Percentiles rank a stretch among this genome's conserved stretches.
These are phyloP conservation scores for Cladosporium phlei DNA, from an alignment of 2,329 filamentous ascomycete species.

Conservation along the genomic window DNA sequence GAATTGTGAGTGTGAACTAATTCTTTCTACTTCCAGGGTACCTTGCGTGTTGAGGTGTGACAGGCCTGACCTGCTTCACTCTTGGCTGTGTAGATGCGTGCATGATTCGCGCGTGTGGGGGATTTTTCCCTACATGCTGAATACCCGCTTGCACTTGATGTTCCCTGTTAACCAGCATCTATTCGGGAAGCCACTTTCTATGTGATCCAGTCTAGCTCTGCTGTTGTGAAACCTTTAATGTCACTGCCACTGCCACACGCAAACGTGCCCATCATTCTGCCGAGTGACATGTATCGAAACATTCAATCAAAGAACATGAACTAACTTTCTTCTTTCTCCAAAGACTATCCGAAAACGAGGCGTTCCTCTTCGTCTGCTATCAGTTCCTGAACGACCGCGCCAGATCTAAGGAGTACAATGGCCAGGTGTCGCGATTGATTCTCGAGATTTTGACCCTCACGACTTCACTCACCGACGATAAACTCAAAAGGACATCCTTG, in stretches of 20 bases:
- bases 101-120: too few species aligned
- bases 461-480: conserved; percentile 57
- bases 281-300: too few species aligned
- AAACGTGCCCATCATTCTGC: neutral
- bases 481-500: conserved; percentile 60
- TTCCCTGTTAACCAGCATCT: too few species aligned
- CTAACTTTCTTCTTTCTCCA: conserved; percentile 4
- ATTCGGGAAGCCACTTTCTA: too few species aligned
- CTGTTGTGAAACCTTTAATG: too few species aligned
- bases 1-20: conserved; percentile 35
- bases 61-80: too few species aligned
- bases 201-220: too few species aligned
- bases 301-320: neutral
- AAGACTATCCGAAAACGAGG: conserved; percentile 28
- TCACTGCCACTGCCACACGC: neutral
- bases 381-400: conserved; percentile 47
- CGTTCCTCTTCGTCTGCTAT: conserved; percentile 44
- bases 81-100: too few species aligned
- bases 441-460: conserved; percentile 57
- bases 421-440: conserved; percentile 38
- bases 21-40: neutral
- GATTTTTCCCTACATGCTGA: too few species aligned
- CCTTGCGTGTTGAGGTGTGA: neutral
- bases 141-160: too few species aligned
- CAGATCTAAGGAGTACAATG: conserved; percentile 43